Conservation (phyloP, 1,284 basidiomycete species). For the Tilletia indica region DNA sequence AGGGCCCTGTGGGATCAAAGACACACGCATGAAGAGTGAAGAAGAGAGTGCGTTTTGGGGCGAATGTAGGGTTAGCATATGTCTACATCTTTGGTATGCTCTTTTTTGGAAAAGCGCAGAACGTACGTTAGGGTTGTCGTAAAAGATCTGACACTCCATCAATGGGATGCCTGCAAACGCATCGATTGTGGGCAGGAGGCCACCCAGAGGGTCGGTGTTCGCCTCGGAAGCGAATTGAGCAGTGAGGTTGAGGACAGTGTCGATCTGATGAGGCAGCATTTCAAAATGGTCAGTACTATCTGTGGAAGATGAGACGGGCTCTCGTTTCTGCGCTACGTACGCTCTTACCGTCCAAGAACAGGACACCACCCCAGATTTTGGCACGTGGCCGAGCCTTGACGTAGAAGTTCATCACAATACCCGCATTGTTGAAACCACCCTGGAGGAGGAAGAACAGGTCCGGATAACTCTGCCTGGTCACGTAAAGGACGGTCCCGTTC, state of each 20-base stretch:
- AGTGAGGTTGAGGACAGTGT: constrained; percentile 15
- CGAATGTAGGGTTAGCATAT: too few relatives aligned
- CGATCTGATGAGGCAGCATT: not conserved
- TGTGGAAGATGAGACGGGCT: not conserved
- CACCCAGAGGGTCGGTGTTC: constrained; percentile 19
- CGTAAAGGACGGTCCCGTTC: not conserved
- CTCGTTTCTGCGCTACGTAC: not conserved
- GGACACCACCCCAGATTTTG: constrained; percentile 19
- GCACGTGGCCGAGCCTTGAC: constrained; percentile 20
- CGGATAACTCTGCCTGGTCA: constrained; percentile 7
- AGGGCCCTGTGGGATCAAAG: not conserved
- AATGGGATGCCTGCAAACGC: constrained; percentile 12
- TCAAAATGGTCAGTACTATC: not conserved
- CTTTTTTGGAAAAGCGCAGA: too few relatives aligned
- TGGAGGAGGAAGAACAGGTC: constrained; percentile 26
- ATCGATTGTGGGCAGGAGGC: constrained; percentile 21
- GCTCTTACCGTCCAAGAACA: constrained; percentile 15
- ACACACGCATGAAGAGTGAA: too few relatives aligned
- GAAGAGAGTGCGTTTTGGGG: too few relatives aligned
- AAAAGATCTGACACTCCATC: constrained; percentile 1
- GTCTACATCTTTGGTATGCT: too few relatives aligned
- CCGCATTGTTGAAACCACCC: constrained; percentile 23
- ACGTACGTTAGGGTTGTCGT: not conserved
- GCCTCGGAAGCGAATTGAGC: constrained; percentile 13
- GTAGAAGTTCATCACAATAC: constrained; percentile 18